Conservation (phyloP, 805 yeast species). For the Zygosaccharomyces siamensis region DNA sequence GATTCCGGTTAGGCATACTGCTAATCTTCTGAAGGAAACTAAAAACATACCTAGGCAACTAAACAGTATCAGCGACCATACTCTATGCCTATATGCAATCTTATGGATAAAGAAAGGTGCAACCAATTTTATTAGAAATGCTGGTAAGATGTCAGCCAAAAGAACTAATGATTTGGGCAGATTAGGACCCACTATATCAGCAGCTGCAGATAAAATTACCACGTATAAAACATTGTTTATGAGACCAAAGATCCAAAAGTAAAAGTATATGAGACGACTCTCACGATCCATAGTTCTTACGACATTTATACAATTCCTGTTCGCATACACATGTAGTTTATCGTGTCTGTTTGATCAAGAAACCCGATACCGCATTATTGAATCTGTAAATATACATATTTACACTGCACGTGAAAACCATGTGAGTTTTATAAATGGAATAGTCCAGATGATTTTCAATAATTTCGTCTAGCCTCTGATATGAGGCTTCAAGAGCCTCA, state of each 20-base stretch:
- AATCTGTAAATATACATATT: too few species aligned
- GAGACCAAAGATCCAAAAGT: constrained; percentile 82
- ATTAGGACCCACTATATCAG: constrained; percentile 78
- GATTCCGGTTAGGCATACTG: constrained; percentile 57
- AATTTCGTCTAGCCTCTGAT: constrained; percentile 27
- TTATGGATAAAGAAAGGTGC: constrained; percentile 78
- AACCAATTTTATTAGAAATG: constrained; percentile 60
- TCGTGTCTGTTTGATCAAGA: neutral
- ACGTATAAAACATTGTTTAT: constrained; percentile 87
- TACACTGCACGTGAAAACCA: neutral
- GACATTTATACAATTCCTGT: neutral
- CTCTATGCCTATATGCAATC: constrained; percentile 53
- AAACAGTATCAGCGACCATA: constrained; percentile 49
- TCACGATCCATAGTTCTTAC: constrained; percentile 3
- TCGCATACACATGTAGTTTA: neutral
- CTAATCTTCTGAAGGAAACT: constrained; percentile 39
- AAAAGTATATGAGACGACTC: constrained; percentile 34
- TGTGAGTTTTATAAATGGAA: neutral
- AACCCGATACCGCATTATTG: too few species aligned
- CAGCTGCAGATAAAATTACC: constrained; percentile 85
- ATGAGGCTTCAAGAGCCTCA: constrained; percentile 65
- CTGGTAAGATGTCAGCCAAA: constrained; percentile 81
- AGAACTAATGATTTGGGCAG: constrained; percentile 84
- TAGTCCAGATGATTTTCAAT: neutral
- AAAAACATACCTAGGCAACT: constrained; percentile 72